Conservation (phyloP, 805 yeast genomes). For the Diddensiella caesifluorescens region DNA sequence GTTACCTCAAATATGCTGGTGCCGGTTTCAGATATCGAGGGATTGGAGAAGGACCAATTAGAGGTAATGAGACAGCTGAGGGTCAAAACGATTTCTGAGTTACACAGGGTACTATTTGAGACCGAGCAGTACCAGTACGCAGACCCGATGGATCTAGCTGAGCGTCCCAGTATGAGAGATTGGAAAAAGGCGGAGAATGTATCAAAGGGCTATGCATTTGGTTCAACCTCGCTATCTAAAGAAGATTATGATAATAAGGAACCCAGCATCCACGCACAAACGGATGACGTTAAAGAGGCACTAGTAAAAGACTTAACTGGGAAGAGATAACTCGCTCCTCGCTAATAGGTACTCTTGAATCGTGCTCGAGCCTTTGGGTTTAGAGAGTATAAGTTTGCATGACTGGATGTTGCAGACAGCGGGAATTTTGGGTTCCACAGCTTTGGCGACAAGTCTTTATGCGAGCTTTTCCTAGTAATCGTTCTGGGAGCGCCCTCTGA, state of each 20-base stretch:
- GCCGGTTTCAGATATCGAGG: slow-evolving; percentile 15
- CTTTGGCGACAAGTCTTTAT: slow-evolving; percentile 10
- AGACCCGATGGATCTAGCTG: too few species aligned
- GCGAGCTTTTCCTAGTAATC: slow-evolving; percentile 10
- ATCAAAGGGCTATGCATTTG: too few species aligned
- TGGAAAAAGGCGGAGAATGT: too few species aligned
- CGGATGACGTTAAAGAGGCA: too few species aligned
- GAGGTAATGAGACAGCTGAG: not conserved
- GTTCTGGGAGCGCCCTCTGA: slow-evolving; percentile 12
- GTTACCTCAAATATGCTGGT: slow-evolving; percentile 8
- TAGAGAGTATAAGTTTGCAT: slow-evolving; percentile 13
- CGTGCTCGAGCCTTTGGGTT: not conserved
- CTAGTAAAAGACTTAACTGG: too few species aligned
- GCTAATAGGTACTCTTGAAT: slow-evolving; percentile 3
- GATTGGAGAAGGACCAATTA: not conserved
- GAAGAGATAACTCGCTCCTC: too few species aligned
- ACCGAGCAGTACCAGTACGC: not conserved
- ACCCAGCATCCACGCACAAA: too few species aligned
- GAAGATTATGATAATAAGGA: too few species aligned
- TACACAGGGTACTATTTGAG: slow-evolving; percentile 2
- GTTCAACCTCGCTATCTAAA: too few species aligned
- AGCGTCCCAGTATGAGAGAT: too few species aligned
- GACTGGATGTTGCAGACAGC: slow-evolving; percentile 14
- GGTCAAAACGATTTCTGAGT: not conserved
- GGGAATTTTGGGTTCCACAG: slow-evolving; percentile 17